Evolutionary conservation across 495 filamentous ascomycete genomes (phyloP).

Genomic region (Xeromyces bisporus): DNA sequence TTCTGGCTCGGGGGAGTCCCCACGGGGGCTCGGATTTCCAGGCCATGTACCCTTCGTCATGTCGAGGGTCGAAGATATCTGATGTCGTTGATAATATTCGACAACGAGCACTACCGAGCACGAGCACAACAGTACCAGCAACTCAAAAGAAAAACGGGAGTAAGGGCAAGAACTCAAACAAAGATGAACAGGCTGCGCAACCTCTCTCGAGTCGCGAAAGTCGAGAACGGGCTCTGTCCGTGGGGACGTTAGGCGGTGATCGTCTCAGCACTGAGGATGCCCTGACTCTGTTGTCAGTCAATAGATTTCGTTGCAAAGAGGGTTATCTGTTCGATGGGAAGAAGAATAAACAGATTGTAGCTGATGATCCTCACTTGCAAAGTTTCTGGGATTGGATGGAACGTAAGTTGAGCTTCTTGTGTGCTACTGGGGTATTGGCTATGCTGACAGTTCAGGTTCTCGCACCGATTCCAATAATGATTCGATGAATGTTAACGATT

Average conservation of each 20-base stretch:
- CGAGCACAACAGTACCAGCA: no score
- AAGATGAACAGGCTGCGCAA: constrained; percentile 4
- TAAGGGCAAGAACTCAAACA: constrained; percentile 1
- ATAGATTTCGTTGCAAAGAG: constrained; percentile 39
- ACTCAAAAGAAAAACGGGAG: constrained; percentile 1
- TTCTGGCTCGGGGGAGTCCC: constrained; percentile 18
- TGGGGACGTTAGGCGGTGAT: constrained; percentile 10
- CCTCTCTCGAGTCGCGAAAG: constrained; percentile 28
- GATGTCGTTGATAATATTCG: constrained; percentile 16
- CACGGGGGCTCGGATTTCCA: constrained; percentile 15
- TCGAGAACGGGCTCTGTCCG: constrained; percentile 21
- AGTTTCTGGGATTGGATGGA: constrained; percentile 64
- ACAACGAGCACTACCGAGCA: constrained; percentile 10
- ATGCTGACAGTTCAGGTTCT: constrained; percentile 35
- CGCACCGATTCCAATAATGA: constrained; percentile 44
- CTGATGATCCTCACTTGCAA: constrained; percentile 57
- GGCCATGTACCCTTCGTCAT: constrained; percentile 16
- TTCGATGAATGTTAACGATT: constrained; percentile 52
- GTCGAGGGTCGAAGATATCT: constrained; percentile 14
- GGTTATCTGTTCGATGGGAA: constrained; percentile 65
- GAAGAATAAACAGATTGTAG: constrained; percentile 47
- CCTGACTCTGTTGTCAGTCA: constrained; percentile 28
- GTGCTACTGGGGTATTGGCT: not conserved
- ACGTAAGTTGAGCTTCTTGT: constrained; percentile 28
- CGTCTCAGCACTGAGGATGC: constrained; percentile 23